Evolutionary conservation across 2,329 filamentous ascomycete genomes (phyloP).

Genomic region (Aureobasidium pullulans): DNA sequence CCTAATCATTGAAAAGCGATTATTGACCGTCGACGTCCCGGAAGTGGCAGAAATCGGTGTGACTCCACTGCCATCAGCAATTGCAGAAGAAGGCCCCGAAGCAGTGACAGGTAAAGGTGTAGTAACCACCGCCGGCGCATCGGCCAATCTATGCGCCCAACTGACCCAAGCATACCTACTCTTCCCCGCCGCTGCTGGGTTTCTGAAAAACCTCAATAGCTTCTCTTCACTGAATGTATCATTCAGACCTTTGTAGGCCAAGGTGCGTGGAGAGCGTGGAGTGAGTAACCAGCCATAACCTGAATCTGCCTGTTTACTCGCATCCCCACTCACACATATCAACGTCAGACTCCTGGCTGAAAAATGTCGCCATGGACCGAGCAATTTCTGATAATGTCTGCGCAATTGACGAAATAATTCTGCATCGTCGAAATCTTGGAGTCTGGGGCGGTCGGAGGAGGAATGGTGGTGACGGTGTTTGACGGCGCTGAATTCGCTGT

Average conservation of each 20-base stretch:
- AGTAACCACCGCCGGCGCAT: conserved; percentile 13
- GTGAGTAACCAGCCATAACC: conserved; percentile 24
- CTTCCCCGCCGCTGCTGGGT: conserved; percentile 29
- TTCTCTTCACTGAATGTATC: conserved; percentile 34
- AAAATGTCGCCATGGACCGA: conserved; percentile 23
- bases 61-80: background rate
- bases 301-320: conserved; percentile 21
- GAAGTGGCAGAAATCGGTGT: background rate
- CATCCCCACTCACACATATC: conserved; percentile 23
- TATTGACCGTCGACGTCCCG: background rate
- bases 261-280: conserved; percentile 23
- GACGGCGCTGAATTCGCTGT: conserved; percentile 22
- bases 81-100: background rate
- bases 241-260: conserved; percentile 24
- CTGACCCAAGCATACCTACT: conserved; percentile 37
- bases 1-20: conserved; percentile 9
- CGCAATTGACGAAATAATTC: conserved; percentile 26
- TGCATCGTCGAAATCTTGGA: conserved; percentile 28
- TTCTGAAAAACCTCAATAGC: conserved; percentile 29
- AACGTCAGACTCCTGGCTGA: conserved; percentile 25
- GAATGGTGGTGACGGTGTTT: conserved; percentile 14
- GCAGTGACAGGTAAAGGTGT: background rate
- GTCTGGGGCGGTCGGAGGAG: conserved; percentile 17
- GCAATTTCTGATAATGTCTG: conserved; percentile 22
- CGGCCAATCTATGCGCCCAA: conserved; percentile 33